Percentiles rank a stretch among this genome's conserved stretches.
Conservation (phyloP, 2,329 filamentous ascomycete genomes). For the Fusarium setosum region DNA sequence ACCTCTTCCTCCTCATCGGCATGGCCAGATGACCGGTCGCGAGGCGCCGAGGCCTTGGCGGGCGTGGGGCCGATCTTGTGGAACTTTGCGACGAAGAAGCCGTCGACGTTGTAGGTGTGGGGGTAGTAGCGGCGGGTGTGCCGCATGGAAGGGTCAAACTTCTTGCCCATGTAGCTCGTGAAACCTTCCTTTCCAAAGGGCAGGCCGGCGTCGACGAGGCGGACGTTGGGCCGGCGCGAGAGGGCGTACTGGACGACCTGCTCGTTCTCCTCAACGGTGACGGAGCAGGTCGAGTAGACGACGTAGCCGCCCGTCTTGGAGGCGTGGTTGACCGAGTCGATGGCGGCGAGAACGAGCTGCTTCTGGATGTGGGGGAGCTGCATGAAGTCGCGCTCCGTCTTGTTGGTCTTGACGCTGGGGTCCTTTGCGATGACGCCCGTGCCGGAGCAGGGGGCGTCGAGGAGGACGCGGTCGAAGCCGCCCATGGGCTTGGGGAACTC, state of each 20-base stretch:
- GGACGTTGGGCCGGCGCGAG: constrained; percentile 90
- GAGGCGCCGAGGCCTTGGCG: constrained; percentile 53
- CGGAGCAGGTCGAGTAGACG: constrained; percentile 96
- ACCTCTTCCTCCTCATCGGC: constrained; percentile 56
- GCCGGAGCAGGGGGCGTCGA: constrained; percentile 95
- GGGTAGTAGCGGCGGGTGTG: constrained; percentile 89
- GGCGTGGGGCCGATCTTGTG: constrained; percentile 89
- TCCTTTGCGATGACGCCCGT: constrained; percentile 99
- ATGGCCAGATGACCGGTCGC: constrained; percentile 46
- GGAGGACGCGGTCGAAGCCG: constrained; percentile 92
- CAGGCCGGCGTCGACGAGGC: constrained; percentile 90
- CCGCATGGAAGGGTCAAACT: constrained; percentile 86
- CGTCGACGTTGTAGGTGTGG: constrained; percentile 94
- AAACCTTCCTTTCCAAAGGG: constrained; percentile 94
- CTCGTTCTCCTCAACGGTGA: constrained; percentile 92
- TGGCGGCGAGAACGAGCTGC: constrained; percentile 90
- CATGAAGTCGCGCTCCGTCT: constrained; percentile 95
- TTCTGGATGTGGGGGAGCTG: constrained; percentile 94
- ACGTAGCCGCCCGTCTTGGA: constrained; percentile 95
- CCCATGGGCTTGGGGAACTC: constrained; percentile 96
- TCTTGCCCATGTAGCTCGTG: constrained; percentile 89
- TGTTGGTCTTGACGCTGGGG: constrained; percentile 96
- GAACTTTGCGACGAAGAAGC: constrained; percentile 98
- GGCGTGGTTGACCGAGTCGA: constrained; percentile 92
- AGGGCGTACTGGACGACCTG: constrained; percentile 94